These are phyloP conservation scores for Talaromyces sp. DNA, from an alignment of 2,329 filamentous ascomycete species.

Conservation along the genomic window DNA sequence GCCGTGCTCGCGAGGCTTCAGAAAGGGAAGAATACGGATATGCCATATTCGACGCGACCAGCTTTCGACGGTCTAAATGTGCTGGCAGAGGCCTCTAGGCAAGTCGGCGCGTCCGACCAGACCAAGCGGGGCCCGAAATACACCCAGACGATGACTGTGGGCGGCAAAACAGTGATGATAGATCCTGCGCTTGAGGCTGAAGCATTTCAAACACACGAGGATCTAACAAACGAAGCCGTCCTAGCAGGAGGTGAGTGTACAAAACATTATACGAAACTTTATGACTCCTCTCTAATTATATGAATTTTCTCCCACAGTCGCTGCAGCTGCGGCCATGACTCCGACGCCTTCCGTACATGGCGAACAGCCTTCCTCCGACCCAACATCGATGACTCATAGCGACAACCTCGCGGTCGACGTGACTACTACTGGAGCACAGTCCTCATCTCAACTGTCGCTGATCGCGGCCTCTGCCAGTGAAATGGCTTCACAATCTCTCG, in stretches of 20 bases:
- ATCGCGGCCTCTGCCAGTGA: slow-evolving; percentile 43
- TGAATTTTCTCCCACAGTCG: not conserved
- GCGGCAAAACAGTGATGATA: slow-evolving; percentile 37
- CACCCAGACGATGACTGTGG: slow-evolving; percentile 35
- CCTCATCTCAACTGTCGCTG: slow-evolving; percentile 38
- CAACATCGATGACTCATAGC: slow-evolving; percentile 22
- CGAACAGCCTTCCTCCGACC: slow-evolving; percentile 28
- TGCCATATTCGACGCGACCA: slow-evolving; percentile 46
- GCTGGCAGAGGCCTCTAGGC: slow-evolving; percentile 79
- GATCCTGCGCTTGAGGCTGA: slow-evolving; percentile 38
- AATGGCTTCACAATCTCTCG: slow-evolving; percentile 36
- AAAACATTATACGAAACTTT: not conserved
- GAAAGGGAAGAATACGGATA: slow-evolving; percentile 29
- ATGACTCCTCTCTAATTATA: not conserved
- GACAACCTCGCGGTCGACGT: slow-evolving; percentile 28
- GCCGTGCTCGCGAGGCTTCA: slow-evolving; percentile 22
- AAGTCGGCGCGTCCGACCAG: slow-evolving; percentile 55
- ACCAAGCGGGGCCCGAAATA: slow-evolving; percentile 36
- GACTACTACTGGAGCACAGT: slow-evolving; percentile 25
- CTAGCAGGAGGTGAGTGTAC: slow-evolving; percentile 10
- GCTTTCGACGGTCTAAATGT: slow-evolving; percentile 79
- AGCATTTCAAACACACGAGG: slow-evolving; percentile 28
- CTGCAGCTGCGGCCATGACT: slow-evolving; percentile 24
- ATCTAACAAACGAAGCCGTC: slow-evolving; percentile 22
- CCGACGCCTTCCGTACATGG: slow-evolving; percentile 23